Evolutionary conservation across 371 early-diverging fungal species (phyloP).

Genomic region (Rhizopus delemar): DNA sequence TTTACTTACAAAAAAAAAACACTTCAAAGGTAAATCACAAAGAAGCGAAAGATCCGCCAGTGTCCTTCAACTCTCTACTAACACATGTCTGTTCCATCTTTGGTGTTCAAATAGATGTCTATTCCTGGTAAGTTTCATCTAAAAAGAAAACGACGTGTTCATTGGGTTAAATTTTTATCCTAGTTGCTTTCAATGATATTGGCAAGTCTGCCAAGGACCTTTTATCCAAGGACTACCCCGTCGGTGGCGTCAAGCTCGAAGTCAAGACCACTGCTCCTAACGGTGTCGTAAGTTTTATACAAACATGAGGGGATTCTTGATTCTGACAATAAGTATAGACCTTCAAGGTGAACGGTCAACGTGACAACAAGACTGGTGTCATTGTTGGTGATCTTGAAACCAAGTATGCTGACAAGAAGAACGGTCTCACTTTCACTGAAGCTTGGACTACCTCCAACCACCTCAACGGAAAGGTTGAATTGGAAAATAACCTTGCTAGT

Average conservation of each 20-base stretch:
- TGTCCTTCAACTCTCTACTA: background rate
- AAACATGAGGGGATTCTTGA: background rate
- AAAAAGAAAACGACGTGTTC: background rate
- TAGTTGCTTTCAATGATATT: conserved; percentile 86
- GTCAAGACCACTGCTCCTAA: conserved; percentile 93
- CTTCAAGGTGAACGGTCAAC: conserved; percentile 92
- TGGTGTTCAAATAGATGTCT: conserved; percentile 23
- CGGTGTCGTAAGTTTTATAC: conserved; percentile 79
- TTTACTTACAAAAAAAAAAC: background rate
- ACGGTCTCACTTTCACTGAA: conserved; percentile 92
- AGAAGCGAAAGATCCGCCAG: background rate
- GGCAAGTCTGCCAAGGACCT: conserved; percentile 95
- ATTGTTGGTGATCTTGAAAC: conserved; percentile 95
- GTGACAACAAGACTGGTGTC: conserved; percentile 92
- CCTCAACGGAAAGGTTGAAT: conserved; percentile 89
- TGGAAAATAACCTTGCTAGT: conserved; percentile 91
- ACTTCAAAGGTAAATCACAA: conserved; percentile 6
- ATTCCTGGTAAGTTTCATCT: conserved; percentile 24
- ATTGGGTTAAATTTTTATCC: background rate
- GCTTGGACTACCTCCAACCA: conserved; percentile 94
- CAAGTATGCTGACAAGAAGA: conserved; percentile 92
- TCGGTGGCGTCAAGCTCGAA: conserved; percentile 93
- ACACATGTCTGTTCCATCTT: background rate
- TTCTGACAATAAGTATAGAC: conserved; percentile 52
- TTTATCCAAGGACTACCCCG: conserved; percentile 94